Evolutionary conservation across 768 basidiomycete genomes (phyloP), one percentile per base, ranked within the genome.

Genomic region (Leccinum boreale): DNA sequence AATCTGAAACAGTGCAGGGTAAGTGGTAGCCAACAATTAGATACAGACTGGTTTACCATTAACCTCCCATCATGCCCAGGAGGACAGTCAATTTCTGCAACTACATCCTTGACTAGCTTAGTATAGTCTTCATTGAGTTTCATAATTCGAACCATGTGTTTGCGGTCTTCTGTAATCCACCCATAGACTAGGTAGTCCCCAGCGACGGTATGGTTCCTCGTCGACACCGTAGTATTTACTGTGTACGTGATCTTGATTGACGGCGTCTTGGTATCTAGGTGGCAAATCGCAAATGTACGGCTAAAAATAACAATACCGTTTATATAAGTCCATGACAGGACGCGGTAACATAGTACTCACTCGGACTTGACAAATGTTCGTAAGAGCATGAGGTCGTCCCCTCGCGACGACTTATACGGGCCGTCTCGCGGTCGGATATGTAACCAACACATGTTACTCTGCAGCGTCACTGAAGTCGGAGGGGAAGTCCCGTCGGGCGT

Each of bases 341-440:
- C 17, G 10, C 4, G 33, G 28, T 5, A 11, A 4, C 44, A 58
- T 9, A 14, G 6, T 33, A 58, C 70, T 15, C 26, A 71, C 70
- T 65, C 44, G 44, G 65, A 69, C 55, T 71, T 67, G 42, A 60
- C 50, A 35, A 61, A 67, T 6, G 70, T 73, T 50, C 65, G 67
- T 53, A 71, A 42, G 44, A 71, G 59, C 36, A 71, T 48, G 26
- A 71, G 63, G 44, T 72, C 23, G 36, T 71, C 71, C 8, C 70
- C 70, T 11, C 65, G 69, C 3, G 70, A 71, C 2, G 70, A 71
- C 28, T 67, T 73, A 50, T 73, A 73, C 2, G 70, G 70, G 23
- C 65, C 65, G 17, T 62, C 71, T 48, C 62, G 55, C 15, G 54
- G 57, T n/a, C 58, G 61, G 44, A 68, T 54, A 26, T 61, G 57